Base-by-base conservation (phyloP, 306 rosid species). In the Fragaria nilgerrensis region DNA sequence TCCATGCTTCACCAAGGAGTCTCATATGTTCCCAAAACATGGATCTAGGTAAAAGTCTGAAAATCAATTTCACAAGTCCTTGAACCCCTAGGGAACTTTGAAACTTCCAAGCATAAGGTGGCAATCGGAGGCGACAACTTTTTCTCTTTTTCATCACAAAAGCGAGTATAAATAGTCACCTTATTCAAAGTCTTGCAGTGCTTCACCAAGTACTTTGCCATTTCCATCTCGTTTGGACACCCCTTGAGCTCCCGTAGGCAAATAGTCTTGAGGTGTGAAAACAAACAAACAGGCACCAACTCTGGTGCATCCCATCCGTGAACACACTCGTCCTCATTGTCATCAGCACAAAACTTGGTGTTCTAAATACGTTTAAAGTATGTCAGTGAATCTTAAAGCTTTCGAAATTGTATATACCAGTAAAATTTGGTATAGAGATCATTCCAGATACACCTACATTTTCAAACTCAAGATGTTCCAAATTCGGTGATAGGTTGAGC, bases 181-280 rank as follows among this genome's bases (percentile, higher is more conserved):
- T 17, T 34, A 37, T 32, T 36, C 47, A 65, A 65, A 65, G 14
- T 14, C 12, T 65, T 34, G 11, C 47, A 15, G 7, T 65, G 25
- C 70, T 65, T 65, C 45, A 65, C 22, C 70, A 65, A 36, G 45
- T 36, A 36, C 70, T 34, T 37, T 36, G 47, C 70, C 45, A 65
- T 23, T 65, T 65, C 70, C 70, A 65, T 29, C 47, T 65, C 48
- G 20, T 65, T 37, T 15, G 70, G 70, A 37, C 47, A 19, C 23
- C 70, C 44, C 45, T 16, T 29, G 45, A 65, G 19, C 5, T 37
- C 22, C 36, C 25, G 5, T 65, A 65, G 19, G 70, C 70, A 65
- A 36, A 65, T 37, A 36, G 70, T 34, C 47, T 65, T 36, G 36
- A 32, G 45, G 25, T 37, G 44, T 17, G 48, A 65, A 9, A 37